A percentile compares a stretch with the other conserved stretches of the same genome.
These are phyloP conservation scores for Wickerhamomyces mucosus DNA, from an alignment of 805 yeast species.

Conservation along the genomic window DNA sequence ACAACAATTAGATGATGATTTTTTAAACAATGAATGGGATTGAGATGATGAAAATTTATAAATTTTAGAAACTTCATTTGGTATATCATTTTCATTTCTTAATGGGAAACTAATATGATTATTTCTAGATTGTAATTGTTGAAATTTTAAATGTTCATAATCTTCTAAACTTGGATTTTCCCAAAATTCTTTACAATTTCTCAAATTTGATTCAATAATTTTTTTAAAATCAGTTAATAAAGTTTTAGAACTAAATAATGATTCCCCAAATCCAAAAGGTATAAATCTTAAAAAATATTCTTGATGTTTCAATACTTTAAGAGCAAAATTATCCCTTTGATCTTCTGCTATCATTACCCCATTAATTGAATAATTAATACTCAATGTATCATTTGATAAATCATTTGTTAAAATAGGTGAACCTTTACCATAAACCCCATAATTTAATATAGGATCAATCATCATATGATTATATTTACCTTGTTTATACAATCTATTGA, in stretches of 20 bases:
- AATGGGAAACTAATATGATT: slow-evolving; percentile 12
- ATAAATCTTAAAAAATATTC: slow-evolving; percentile 29
- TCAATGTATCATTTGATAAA: slow-evolving; percentile 33
- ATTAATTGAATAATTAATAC: slow-evolving; percentile 45
- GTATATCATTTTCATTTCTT: slow-evolving; percentile 10
- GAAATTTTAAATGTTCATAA: slow-evolving; percentile 9
- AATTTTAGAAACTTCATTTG: slow-evolving; percentile 12
- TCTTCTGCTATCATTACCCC: slow-evolving; percentile 46
- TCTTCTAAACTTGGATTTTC: background rate
- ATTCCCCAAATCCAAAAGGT: slow-evolving; percentile 28
- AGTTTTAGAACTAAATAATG: slow-evolving; percentile 11
- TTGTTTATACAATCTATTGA: slow-evolving; percentile 22
- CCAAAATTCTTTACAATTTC: slow-evolving; percentile 1
- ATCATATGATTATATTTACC: slow-evolving; percentile 23
- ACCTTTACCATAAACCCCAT: slow-evolving; percentile 42
- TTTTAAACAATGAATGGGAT: background rate
- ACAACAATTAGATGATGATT: background rate
- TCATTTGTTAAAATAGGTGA: slow-evolving; percentile 46
- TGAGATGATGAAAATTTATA: background rate
- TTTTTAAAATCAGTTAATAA: slow-evolving; percentile 6
- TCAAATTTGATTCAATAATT: slow-evolving; percentile 10
- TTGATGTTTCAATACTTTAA: slow-evolving; percentile 24
- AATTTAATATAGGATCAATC: slow-evolving; percentile 28
- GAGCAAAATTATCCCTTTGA: slow-evolving; percentile 11
- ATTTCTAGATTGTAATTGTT: slow-evolving; percentile 8